These are phyloP conservation scores for Pyronema domesticum DNA, from an alignment of 495 filamentous ascomycete genomes.

Conservation along the genomic window DNA sequence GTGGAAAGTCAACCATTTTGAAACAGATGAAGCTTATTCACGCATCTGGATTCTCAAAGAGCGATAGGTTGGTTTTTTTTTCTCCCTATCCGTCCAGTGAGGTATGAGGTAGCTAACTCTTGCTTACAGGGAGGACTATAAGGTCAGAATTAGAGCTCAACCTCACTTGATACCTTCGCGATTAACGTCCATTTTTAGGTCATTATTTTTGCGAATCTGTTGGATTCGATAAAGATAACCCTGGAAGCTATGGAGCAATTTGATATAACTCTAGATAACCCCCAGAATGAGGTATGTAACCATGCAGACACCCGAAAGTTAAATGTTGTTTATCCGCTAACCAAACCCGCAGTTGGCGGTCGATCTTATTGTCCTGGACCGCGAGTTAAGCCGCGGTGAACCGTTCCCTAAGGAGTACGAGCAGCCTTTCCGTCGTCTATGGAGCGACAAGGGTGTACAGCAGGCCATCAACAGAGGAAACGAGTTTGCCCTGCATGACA, in stretches of 20 bases:
- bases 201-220: constrained; percentile 84
- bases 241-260: constrained; percentile 87
- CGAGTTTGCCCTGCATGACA: constrained; percentile 93
- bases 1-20: constrained; percentile 91
- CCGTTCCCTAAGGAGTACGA: constrained; percentile 51
- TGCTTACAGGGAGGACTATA: constrained; percentile 1
- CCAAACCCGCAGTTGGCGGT: constrained; percentile 4
- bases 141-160: background rate
- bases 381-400: constrained; percentile 63
- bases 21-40: constrained; percentile 99
- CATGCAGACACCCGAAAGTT: constrained; percentile 16
- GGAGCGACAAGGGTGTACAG: constrained; percentile 70
- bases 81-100: background rate
- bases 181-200: constrained; percentile 33
- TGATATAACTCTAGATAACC: constrained; percentile 53
- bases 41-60: constrained; percentile 74
- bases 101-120: background rate
- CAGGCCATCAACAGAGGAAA: constrained; percentile 75
- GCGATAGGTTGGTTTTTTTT: constrained; percentile 40
- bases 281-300: constrained; percentile 56
- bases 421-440: constrained; percentile 65
- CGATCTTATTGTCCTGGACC: constrained; percentile 38
- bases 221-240: constrained; percentile 75
- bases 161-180: constrained; percentile 39
- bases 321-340: background rate